Conservation (phyloP, 2,329 filamentous ascomycete genomes). For the Xylaria digitata region DNA sequence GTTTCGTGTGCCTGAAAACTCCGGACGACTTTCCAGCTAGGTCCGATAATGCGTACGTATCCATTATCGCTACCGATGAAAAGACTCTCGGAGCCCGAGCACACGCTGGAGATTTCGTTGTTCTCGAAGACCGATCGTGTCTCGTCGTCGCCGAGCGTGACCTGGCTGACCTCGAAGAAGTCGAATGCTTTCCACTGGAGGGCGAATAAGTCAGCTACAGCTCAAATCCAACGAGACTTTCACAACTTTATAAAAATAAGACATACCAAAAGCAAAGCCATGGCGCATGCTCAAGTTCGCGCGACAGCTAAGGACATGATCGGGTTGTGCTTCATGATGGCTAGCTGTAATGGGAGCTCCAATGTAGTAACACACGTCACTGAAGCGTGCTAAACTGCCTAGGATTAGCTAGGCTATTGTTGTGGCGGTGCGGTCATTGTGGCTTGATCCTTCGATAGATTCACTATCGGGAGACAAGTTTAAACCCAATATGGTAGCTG, state of each 20-base stretch:
- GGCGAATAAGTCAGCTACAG: conserved; percentile 33
- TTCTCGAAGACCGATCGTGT: conserved; percentile 82
- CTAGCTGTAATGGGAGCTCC: conserved; percentile 28
- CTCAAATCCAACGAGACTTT: neutral
- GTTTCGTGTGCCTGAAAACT: conserved; percentile 88
- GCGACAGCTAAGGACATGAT: conserved; percentile 40
- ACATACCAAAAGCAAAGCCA: conserved; percentile 52
- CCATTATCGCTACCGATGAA: conserved; percentile 91
- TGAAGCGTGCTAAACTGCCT: conserved; percentile 27
- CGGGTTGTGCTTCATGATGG: conserved; percentile 30
- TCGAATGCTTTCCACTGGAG: conserved; percentile 97
- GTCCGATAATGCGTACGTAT: conserved; percentile 85
- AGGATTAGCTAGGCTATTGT: neutral
- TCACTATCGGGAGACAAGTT: no score
- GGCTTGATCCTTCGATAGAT: conserved; percentile 2
- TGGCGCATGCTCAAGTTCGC: conserved; percentile 40
- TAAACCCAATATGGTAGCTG: no score
- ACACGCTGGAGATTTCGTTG: conserved; percentile 83
- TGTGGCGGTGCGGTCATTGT: conserved; percentile 28
- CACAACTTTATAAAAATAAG: neutral
- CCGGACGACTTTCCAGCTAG: conserved; percentile 85
- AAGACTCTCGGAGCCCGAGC: conserved; percentile 87
- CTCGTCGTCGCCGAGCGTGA: conserved; percentile 83
- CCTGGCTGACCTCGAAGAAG: conserved; percentile 95
- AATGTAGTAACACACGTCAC: conserved; percentile 44